phyloP scores from a whole-genome alignment of 257 asterid genomes.

The Nicotiana obtusifolia region DNA sequence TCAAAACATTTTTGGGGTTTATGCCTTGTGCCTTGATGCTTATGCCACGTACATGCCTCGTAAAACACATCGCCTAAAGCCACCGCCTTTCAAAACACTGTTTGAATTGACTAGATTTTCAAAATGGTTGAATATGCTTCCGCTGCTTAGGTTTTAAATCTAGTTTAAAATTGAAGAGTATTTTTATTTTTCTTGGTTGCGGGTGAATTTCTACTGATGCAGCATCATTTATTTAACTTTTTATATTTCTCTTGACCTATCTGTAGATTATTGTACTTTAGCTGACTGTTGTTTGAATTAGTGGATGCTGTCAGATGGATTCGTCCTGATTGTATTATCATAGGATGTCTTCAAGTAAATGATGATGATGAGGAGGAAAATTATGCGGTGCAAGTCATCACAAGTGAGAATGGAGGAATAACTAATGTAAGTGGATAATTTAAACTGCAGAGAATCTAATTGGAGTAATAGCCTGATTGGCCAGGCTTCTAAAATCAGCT shows the following conservation, averaged over 20 bases:
- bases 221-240: background rate
- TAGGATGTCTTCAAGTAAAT: constrained; percentile 66
- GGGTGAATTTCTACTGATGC: background rate
- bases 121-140: background rate
- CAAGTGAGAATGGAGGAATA: constrained; percentile 51
- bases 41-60: background rate
- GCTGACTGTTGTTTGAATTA: constrained; percentile 33
- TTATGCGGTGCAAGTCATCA: constrained; percentile 69
- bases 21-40: background rate
- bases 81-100: background rate
- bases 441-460: background rate
- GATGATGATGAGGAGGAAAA: constrained; percentile 63
- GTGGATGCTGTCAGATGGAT: constrained; percentile 89
- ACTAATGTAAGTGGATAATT: constrained; percentile 42
- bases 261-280: constrained; percentile 5
- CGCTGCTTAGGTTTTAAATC: background rate
- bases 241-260: background rate
- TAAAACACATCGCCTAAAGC: background rate
- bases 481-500: too few species aligned
- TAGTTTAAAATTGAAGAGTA: background rate
- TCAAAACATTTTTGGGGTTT: background rate
- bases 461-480: background rate
- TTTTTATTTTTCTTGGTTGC: background rate
- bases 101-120: background rate
- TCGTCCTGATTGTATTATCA: constrained; percentile 70